Evolutionary conservation across 2,329 filamentous ascomycete species (phyloP), one percentile per base, ranked within the genome.

Genomic region (Ilyonectria sp.): DNA sequence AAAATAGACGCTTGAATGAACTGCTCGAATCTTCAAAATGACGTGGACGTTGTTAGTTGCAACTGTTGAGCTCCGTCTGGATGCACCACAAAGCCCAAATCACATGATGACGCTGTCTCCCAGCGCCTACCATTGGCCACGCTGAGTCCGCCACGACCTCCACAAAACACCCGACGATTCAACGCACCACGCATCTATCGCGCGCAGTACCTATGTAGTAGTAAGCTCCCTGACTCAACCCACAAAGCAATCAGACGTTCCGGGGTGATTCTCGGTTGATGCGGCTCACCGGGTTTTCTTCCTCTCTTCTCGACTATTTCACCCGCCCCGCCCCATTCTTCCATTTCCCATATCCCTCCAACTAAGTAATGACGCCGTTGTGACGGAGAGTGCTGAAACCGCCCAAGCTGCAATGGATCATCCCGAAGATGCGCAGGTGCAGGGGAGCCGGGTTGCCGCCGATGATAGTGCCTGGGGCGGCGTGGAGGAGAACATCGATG

Each of bases 401-500:
- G 23, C n/a, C n/a, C 19, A 43, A 37, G 19, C 58, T 47, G 43
- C 53, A 13, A 76, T 76, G 71, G 67, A 67, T 37, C 65, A 43
- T 46, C 63, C 67, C 9, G 68, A 73, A 21, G 71, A 76, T 74
- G 68, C 52, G 19, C 68, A 68, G 33, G 56, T 64, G 47, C 70
- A 65, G 35, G 60, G 60, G 37, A 73, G 68, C 29, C 57, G 69
- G 37, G 57, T 69, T 52, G 66, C 70, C 43, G 77, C 75, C 5
- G 81, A 83, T 19, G 79, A 84, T 49, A 77, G 78, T 60, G 78
- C 81, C 63, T 93, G 91, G 90, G 82, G 82, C 37, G 90, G 89
- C 3, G 85, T 91, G 59, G 90, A 91, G 70, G 88, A 92, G 64
- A 87, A 89, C 17, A 85, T 92, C 55, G 84, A 89, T 10, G 94